A percentile compares a stretch with the other conserved stretches of the same genome.
phyloP scores from a whole-genome alignment of 306 rosid species.

The Cicer pinnatifidum region DNA sequence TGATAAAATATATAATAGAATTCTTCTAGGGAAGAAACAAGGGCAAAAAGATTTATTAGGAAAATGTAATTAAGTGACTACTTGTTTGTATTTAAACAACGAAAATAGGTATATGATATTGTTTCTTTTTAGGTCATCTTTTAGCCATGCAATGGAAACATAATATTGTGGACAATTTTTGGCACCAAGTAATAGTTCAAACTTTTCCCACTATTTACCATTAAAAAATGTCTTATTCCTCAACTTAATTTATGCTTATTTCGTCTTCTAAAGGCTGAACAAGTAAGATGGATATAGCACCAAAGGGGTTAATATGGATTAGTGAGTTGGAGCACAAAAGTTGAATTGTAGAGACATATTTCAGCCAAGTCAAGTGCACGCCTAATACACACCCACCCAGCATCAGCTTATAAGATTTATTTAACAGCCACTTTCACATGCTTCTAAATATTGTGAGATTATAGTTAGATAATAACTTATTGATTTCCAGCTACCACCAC shows the following conservation, averaged over 20 bases:
- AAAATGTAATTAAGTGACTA: slow-evolving; percentile 39
- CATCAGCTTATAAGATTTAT: slow-evolving; percentile 1
- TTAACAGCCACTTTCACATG: slow-evolving; percentile 38
- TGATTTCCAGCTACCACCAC: slow-evolving; percentile 47
- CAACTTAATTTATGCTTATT: slow-evolving; percentile 42
- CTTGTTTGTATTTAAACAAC: slow-evolving; percentile 38
- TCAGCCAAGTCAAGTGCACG: slow-evolving; percentile 53
- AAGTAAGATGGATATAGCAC: neutral
- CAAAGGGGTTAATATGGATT: slow-evolving; percentile 51
- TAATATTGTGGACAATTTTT: slow-evolving; percentile 30
- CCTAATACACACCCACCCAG: slow-evolving; percentile 45
- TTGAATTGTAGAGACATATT: slow-evolving; percentile 45
- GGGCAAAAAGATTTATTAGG: slow-evolving; percentile 22
- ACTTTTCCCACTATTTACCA: slow-evolving; percentile 31
- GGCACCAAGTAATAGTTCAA: slow-evolving; percentile 36
- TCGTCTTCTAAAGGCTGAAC: slow-evolving; percentile 13
- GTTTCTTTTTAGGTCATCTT: slow-evolving; percentile 42
- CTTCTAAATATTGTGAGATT: slow-evolving; percentile 21
- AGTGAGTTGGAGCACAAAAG: slow-evolving; percentile 73
- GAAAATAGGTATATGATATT: slow-evolving; percentile 24
- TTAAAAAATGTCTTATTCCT: slow-evolving; percentile 38
- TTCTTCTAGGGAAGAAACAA: neutral
- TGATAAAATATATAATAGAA: neutral
- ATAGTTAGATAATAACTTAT: slow-evolving; percentile 21
- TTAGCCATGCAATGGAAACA: slow-evolving; percentile 48